These are phyloP conservation scores for Penicillium paneum DNA, from an alignment of 2,329 filamentous ascomycete species.

Conservation along the genomic window DNA sequence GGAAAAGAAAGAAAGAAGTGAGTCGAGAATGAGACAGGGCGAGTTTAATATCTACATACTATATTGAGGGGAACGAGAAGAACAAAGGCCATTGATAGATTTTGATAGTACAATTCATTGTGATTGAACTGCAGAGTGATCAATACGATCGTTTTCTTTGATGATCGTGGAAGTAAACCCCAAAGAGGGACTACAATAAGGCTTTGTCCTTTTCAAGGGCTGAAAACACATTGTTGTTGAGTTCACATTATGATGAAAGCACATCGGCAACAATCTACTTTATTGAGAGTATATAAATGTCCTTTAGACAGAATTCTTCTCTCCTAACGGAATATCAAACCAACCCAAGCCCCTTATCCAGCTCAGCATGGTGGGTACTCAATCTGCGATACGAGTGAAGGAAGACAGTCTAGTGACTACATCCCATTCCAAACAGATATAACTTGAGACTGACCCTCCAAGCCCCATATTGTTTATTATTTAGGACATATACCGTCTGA, in stretches of 20 bases:
- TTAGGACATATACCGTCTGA: background rate
- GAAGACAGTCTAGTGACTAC: background rate
- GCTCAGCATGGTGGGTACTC: too few relatives aligned
- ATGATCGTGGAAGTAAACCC: background rate
- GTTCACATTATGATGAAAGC: background rate
- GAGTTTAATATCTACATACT: background rate
- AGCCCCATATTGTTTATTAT: background rate
- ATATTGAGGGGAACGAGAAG: background rate
- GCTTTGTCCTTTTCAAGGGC: background rate
- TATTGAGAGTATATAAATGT: background rate
- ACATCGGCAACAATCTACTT: background rate
- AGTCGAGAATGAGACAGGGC: background rate
- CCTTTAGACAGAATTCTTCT: background rate
- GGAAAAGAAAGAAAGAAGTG: background rate
- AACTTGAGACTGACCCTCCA: background rate
- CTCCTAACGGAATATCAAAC: background rate
- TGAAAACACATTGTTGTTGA: background rate
- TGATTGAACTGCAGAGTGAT: background rate
- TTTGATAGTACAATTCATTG: background rate
- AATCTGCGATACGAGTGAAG: background rate
- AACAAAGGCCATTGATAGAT: background rate
- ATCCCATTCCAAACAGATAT: background rate
- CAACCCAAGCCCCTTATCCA: background rate
- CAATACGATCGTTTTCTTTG: background rate
- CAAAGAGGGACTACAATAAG: background rate